These are phyloP conservation scores for Fusarium veterinarium DNA, from an alignment of 2,329 filamentous ascomycete species.

Conservation along the genomic window DNA sequence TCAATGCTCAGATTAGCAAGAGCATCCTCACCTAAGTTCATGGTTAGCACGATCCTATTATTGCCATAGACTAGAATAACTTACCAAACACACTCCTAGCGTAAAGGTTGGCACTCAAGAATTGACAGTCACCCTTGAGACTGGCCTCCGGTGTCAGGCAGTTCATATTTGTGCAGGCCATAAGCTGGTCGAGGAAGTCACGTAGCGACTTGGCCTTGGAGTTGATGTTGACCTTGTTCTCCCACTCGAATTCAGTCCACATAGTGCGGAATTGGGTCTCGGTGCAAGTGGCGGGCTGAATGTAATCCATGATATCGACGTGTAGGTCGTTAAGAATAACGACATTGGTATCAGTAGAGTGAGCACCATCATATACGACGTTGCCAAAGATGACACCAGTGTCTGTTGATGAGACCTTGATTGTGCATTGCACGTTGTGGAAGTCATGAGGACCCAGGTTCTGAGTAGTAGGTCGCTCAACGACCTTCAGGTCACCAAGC, in stretches of 20 bases:
- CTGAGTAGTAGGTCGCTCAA: slow-evolving; percentile 95
- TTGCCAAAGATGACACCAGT: slow-evolving; percentile 99
- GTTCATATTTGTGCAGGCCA: slow-evolving; percentile 99
- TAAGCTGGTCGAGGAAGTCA: slow-evolving; percentile 92
- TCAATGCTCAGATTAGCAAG: slow-evolving; percentile 97
- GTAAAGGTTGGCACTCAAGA: slow-evolving; percentile 96
- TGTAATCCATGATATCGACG: slow-evolving; percentile 99
- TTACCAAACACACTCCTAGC: slow-evolving; percentile 97
- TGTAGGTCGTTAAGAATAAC: slow-evolving; percentile 98
- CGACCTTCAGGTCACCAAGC: slow-evolving; percentile 95
- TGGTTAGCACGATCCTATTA: slow-evolving; percentile 38
- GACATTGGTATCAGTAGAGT: slow-evolving; percentile 92
- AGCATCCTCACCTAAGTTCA: slow-evolving; percentile 88
- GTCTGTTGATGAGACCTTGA: slow-evolving; percentile 98
- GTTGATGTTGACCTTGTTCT: slow-evolving; percentile 99
- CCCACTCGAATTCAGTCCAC: slow-evolving; percentile 99
- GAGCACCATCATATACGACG: slow-evolving; percentile 94
- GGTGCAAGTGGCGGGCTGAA: slow-evolving; percentile 94
- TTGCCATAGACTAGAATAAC: slow-evolving; percentile 52
- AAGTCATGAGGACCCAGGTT: slow-evolving; percentile 97
- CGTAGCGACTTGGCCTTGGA: slow-evolving; percentile 92
- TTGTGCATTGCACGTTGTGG: slow-evolving; percentile 97
- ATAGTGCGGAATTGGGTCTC: slow-evolving; percentile 99
- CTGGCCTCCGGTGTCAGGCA: slow-evolving; percentile 96
- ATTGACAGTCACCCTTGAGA: slow-evolving; percentile 96